phyloP scores from a whole-genome alignment of 2,329 filamentous ascomycete genomes.

The Colletotrichum cereale region DNA sequence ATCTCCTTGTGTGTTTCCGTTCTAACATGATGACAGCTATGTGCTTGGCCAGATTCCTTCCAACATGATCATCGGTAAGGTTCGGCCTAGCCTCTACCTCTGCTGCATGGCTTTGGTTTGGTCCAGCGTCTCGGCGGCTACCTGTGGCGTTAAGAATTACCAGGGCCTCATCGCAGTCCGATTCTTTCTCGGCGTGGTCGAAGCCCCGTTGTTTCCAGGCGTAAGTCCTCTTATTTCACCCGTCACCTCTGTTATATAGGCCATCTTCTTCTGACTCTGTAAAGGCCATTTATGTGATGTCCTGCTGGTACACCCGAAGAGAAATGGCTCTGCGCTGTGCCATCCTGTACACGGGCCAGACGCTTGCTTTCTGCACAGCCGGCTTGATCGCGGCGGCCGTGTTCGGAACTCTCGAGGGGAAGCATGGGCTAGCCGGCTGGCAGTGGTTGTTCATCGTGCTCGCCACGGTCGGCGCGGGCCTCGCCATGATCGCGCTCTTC shows the following conservation, averaged over 20 bases:
- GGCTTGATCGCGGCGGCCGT: constrained; percentile 46
- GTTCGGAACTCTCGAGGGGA: constrained; percentile 41
- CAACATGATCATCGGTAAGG: constrained; percentile 42
- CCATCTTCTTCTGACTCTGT: not conserved
- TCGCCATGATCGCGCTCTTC: constrained; percentile 41
- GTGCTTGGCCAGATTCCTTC: constrained; percentile 41
- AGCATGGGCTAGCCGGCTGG: constrained; percentile 52
- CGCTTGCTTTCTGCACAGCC: constrained; percentile 43
- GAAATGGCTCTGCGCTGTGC: constrained; percentile 45
- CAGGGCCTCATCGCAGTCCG: constrained; percentile 40
- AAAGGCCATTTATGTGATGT: constrained; percentile 41
- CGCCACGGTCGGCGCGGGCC: constrained; percentile 42
- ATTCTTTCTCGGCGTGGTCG: constrained; percentile 41
- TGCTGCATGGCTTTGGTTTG: constrained; percentile 40
- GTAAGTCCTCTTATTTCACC: constrained; percentile 2
- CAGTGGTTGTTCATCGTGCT: constrained; percentile 57
- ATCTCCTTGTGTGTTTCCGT: fast-evolving
- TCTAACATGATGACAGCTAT: not conserved
- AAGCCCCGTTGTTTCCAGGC: constrained; percentile 41
- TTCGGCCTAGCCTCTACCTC: constrained; percentile 41
- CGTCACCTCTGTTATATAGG: not conserved
- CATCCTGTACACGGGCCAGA: constrained; percentile 44
- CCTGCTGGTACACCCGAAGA: constrained; percentile 45
- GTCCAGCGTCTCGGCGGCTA: constrained; percentile 41
- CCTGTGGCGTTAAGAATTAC: constrained; percentile 40